A percentile compares a stretch with the other conserved stretches of the same genome.
Conservation (phyloP, 305 asterid species). For the Solanum hybrid region DNA sequence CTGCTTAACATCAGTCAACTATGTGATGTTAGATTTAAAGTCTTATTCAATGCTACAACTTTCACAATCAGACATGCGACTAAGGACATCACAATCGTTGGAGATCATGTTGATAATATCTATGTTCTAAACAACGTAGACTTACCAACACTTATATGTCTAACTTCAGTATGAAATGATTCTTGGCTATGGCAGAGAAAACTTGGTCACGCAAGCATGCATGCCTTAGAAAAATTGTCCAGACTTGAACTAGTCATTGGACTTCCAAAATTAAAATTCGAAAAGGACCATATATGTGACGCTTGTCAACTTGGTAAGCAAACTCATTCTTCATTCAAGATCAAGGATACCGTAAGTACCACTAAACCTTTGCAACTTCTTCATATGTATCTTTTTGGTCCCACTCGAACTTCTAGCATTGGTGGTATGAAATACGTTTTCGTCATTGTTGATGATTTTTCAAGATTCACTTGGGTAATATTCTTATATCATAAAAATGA, state of each 20-base stretch:
- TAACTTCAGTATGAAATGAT: too few relatives aligned
- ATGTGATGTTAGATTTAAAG: neutral
- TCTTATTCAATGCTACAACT: neutral
- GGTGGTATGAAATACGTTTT: too few relatives aligned
- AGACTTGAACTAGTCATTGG: neutral
- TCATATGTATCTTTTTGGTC: neutral
- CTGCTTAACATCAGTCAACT: neutral
- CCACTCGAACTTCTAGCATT: too few relatives aligned
- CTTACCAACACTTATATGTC: neutral
- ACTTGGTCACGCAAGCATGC: neutral
- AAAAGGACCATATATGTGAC: neutral
- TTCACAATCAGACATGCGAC: neutral
- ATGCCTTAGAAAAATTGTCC: neutral
- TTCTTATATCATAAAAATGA: too few relatives aligned
- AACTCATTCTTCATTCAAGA: too few relatives aligned
- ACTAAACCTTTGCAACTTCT: too few relatives aligned
- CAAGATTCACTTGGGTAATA: too few relatives aligned
- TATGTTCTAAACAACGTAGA: neutral
- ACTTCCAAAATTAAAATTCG: neutral
- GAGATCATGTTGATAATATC: neutral
- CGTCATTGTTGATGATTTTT: too few relatives aligned
- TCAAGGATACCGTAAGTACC: neutral
- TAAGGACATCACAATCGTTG: neutral
- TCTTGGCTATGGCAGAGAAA: neutral
- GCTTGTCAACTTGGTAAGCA: neutral